A percentile compares a stretch with the other conserved stretches of the same genome.
Conservation (phyloP, 306 rosid species). For the Quercus engelmannii region DNA sequence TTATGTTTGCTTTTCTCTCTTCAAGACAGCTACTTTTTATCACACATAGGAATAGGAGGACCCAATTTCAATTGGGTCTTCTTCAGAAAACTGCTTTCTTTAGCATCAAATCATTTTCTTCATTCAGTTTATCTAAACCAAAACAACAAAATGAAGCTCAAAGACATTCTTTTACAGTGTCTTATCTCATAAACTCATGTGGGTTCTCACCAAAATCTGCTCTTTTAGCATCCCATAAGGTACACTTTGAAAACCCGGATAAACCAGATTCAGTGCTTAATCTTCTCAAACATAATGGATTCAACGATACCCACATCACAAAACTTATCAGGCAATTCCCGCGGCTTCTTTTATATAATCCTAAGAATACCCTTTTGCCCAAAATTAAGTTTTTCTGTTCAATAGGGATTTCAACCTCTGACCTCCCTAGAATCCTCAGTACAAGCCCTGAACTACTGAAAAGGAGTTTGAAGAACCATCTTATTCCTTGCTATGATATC, state of each 20-base stretch:
- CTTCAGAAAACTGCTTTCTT: background rate
- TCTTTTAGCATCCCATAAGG: background rate
- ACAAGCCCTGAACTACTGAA: background rate
- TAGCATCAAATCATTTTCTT: conserved; percentile 2
- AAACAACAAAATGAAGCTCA: no score
- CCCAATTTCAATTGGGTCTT: background rate
- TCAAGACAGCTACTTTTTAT: no score
- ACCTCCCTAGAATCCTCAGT: conserved; percentile 17
- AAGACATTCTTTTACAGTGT: conserved; percentile 14
- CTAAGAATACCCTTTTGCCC: conserved; percentile 30
- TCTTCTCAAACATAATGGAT: conserved; percentile 26
- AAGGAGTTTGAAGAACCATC: conserved; percentile 28
- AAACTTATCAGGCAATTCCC: conserved; percentile 7
- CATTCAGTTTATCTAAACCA: no score
- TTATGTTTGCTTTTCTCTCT: no score
- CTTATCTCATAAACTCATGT: conserved; percentile 31
- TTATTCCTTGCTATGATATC: conserved; percentile 28
- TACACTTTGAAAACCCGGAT: conserved; percentile 1
- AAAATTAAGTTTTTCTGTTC: conserved; percentile 32
- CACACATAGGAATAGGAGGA: background rate
- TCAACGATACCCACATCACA: conserved; percentile 23
- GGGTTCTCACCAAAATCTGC: conserved; percentile 37
- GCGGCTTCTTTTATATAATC: background rate
- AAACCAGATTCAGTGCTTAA: conserved; percentile 25
- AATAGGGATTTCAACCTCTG: conserved; percentile 26